A percentile compares a stretch with the other conserved stretches of the same genome.
These are phyloP conservation scores for Aquilaria agallochum DNA, from an alignment of 441 rosid species.

Conservation along the genomic window DNA sequence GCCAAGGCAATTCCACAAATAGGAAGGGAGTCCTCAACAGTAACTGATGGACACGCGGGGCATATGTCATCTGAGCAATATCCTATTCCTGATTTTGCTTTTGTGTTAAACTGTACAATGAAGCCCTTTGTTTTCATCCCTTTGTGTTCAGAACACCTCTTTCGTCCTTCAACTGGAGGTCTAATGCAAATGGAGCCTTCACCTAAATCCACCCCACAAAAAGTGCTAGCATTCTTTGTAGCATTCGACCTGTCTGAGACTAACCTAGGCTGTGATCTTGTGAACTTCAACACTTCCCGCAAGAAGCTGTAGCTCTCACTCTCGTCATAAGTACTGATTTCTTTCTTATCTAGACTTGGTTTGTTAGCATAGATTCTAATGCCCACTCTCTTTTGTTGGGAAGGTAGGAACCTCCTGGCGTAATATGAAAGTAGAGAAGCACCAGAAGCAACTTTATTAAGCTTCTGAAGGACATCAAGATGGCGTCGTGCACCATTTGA, in stretches of 20 bases:
- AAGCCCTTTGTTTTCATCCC: constrained; percentile 13
- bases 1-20: constrained; percentile 48
- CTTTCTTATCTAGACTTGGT: constrained; percentile 19
- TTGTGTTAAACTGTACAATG: background rate
- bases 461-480: constrained; percentile 40
- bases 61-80: background rate
- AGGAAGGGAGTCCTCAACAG: constrained; percentile 18
- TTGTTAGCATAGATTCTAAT: constrained; percentile 35
- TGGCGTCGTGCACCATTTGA: constrained; percentile 65
- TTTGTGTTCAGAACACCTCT: constrained; percentile 16
- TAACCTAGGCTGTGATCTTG: constrained; percentile 47
- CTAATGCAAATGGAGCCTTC: constrained; percentile 12
- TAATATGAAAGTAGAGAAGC: constrained; percentile 23
- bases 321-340: constrained; percentile 17
- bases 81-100: background rate
- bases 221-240: background rate
- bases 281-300: constrained; percentile 34
- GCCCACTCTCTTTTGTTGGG: constrained; percentile 37
- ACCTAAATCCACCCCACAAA: constrained; percentile 13
- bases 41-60: background rate
- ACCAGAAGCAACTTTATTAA: constrained; percentile 25
- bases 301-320: constrained; percentile 26
- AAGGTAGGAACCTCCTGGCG: constrained; percentile 32
- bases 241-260: constrained; percentile 25
- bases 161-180: constrained; percentile 11